These are phyloP conservation scores for Aspergillus versicolor DNA, from an alignment of 2,329 filamentous ascomycete genomes.

Conservation along the genomic window DNA sequence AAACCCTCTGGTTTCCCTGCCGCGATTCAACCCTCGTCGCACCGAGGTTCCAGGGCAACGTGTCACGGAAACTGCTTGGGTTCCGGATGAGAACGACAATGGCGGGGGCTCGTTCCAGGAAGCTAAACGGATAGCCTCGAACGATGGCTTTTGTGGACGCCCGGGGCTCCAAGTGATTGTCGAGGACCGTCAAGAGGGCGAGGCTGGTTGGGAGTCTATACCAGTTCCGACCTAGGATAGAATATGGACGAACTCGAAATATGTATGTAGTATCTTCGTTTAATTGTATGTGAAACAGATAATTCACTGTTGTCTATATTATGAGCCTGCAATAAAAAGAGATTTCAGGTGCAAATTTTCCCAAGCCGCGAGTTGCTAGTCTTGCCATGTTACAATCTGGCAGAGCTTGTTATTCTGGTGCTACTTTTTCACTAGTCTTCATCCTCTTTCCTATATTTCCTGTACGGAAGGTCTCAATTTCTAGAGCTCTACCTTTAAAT, in stretches of 20 bases:
- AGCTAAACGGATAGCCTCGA: constrained; percentile 39
- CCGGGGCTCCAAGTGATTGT: constrained; percentile 46
- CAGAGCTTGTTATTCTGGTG: neutral
- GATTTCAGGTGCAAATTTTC: neutral
- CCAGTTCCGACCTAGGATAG: constrained; percentile 32
- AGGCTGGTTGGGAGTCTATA: constrained; percentile 48
- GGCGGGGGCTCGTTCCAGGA: constrained; percentile 40
- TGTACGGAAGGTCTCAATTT: neutral
- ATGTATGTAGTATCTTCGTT: neutral
- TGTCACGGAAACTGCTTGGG: constrained; percentile 43
- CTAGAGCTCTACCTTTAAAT: neutral
- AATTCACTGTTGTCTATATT: constrained; percentile 3
- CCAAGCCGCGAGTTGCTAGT: neutral
- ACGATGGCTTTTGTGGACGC: constrained; percentile 48
- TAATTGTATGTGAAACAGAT: constrained; percentile 2
- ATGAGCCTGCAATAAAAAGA: neutral
- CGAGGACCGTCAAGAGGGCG: constrained; percentile 40
- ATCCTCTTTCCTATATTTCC: neutral
- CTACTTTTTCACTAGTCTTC: neutral
- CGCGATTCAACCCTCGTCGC: constrained; percentile 61
- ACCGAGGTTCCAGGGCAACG: constrained; percentile 57
- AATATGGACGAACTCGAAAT: neutral
- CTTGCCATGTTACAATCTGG: neutral
- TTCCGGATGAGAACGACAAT: constrained; percentile 27
- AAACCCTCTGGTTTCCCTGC: constrained; percentile 57